A percentile compares a stretch with the other conserved stretches of the same genome.
Conservation (phyloP, 352 stramenopile genomes). For the Pythium pyrilobum region DNA sequence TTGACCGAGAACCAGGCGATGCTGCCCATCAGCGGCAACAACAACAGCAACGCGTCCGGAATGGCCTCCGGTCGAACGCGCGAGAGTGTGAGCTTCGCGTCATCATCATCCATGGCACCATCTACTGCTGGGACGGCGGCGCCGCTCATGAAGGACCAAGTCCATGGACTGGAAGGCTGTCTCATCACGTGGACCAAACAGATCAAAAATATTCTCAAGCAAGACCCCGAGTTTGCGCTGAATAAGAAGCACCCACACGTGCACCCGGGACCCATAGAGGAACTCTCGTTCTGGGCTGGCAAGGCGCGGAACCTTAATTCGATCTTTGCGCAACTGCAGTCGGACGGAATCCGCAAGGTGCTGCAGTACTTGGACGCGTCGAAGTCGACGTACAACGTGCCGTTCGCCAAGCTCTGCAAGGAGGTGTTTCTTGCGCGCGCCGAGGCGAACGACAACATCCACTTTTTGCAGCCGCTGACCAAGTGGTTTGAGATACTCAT, state of each 20-base stretch:
- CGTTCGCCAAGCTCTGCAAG: slow-evolving; percentile 91
- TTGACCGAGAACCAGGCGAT: slow-evolving; percentile 41
- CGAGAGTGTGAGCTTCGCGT: slow-evolving; percentile 1
- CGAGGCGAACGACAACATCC: slow-evolving; percentile 85
- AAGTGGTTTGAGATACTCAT: slow-evolving; percentile 53
- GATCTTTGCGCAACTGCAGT: slow-evolving; percentile 90
- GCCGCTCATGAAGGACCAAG: slow-evolving; percentile 63
- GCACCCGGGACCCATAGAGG: slow-evolving; percentile 80
- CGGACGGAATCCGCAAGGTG: slow-evolving; percentile 77
- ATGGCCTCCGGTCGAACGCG: not conserved
- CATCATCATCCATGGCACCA: not conserved
- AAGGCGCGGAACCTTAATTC: slow-evolving; percentile 87
- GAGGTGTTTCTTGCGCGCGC: slow-evolving; percentile 84
- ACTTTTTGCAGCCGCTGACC: slow-evolving; percentile 77
- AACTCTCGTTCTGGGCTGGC: slow-evolving; percentile 85
- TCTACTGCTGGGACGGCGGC: not conserved
- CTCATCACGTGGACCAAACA: slow-evolving; percentile 94
- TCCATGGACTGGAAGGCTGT: slow-evolving; percentile 83
- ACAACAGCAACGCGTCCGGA: not conserved
- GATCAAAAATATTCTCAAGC: slow-evolving; percentile 91
- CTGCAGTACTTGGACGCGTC: slow-evolving; percentile 84
- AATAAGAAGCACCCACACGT: slow-evolving; percentile 40
- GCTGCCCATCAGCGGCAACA: no score
- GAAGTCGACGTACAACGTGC: slow-evolving; percentile 89
- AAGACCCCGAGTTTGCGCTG: slow-evolving; percentile 79